Base-by-base conservation (phyloP, 139 green algal genomes). In the Picochlorum sp. region DNA sequence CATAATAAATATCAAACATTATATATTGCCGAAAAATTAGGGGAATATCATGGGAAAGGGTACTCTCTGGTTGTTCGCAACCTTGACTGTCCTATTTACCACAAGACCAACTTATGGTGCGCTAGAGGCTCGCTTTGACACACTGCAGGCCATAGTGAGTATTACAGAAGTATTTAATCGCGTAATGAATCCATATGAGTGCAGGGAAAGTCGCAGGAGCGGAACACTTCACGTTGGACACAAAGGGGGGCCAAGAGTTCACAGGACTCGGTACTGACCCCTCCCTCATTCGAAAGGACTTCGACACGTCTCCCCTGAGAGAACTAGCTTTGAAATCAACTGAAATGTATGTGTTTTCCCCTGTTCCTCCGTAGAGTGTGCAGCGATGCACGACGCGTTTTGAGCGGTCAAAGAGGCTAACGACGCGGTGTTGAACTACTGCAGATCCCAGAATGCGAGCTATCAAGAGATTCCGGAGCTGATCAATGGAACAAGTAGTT, bases 261-360 rank as follows among this genome's bases (percentile, higher is more conserved):
- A 54, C 47, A 54, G 47, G 47, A 9, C n/a, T 54, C 18, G 47
- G 47, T 26, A 54, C 47, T 21, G 47, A 54, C 47, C 47, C 47
- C 47, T 54, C 47, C 15, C 47, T 20, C 47, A 21, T 54, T 26
- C 18, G n/a, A 20, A 26, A 26, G 16, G 47, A 54, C n/a, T 54
- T 54, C n/a, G 47, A 54, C 16, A 21, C 18, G 0, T 54, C 47
- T 26, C n/a, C 47, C 47, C n/a, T 54, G 7, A 18, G 11, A 54
- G 11, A 20, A 26, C 3, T 54, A 54, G 47, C 47, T 21, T 20
- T 26, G 15, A 54, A 54, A 54, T 10, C 47, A 54, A 54, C 47
- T 26, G 47, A 54, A 54, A 54, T 54, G 47, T 54, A 21, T 26
- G 47, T 54, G 47, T 11, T 54, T 10, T 21, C 0, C 47, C 18